Evolutionary conservation across 257 asterid species (phyloP).

Genomic region (Handroanthus guayacan): DNA sequence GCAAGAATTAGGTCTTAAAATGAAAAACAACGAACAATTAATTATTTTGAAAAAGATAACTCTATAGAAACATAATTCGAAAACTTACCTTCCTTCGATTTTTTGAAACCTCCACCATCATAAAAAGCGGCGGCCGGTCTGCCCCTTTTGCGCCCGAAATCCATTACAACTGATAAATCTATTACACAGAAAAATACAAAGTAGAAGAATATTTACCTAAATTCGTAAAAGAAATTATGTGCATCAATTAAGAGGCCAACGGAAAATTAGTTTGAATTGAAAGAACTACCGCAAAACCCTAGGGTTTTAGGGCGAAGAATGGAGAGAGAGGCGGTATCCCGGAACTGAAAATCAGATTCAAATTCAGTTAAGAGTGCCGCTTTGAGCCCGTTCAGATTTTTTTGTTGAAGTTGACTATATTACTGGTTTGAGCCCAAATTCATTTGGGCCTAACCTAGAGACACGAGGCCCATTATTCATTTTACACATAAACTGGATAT

Average conservation of each 20-base stretch:
- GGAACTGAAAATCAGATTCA: conserved; percentile 41
- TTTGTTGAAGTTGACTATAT: background rate
- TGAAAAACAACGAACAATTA: background rate
- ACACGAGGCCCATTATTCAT: background rate
- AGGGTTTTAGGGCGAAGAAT: conserved; percentile 39
- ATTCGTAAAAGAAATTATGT: background rate
- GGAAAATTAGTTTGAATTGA: background rate
- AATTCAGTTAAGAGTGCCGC: conserved; percentile 32
- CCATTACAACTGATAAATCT: conserved; percentile 40
- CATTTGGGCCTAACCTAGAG: conserved; percentile 16
- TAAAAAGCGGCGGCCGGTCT: conserved; percentile 40
- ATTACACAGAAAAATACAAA: background rate
- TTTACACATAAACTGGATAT: too few species aligned
- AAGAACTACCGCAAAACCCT: conserved; percentile 39
- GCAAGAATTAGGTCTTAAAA: background rate
- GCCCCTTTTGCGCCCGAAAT: conserved; percentile 56
- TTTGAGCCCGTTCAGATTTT: conserved; percentile 17
- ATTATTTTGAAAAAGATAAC: background rate
- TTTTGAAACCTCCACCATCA: conserved; percentile 52
- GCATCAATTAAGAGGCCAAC: background rate
- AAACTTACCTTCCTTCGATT: conserved; percentile 49
- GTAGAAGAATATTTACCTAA: background rate
- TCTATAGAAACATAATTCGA: background rate
- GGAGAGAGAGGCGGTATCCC: conserved; percentile 33
- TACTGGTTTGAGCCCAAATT: background rate